Conservation (phyloP, 495 filamentous ascomycete genomes). For the Podospora pseudoanserina region DNA sequence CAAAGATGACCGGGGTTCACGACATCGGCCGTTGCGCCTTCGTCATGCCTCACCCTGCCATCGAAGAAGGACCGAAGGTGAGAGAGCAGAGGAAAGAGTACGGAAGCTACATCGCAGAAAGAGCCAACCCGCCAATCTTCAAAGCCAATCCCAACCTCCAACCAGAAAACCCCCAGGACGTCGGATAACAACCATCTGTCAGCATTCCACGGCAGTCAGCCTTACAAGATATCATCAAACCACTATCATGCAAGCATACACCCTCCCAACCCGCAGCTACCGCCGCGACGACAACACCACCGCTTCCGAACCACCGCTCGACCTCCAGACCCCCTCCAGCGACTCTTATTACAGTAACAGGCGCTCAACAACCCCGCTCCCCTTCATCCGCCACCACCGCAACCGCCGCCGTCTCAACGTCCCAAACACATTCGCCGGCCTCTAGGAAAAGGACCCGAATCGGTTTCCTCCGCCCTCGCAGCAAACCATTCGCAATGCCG, state of each 20-base stretch:
- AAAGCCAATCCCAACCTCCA: background rate
- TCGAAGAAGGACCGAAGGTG: too few species aligned
- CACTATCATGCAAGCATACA: background rate
- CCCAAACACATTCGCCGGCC: conserved; percentile 28
- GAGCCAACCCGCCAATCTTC: background rate
- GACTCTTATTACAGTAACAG: background rate
- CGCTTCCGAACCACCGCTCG: background rate
- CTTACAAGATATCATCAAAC: background rate
- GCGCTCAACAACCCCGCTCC: background rate
- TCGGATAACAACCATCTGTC: background rate
- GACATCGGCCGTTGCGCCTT: too few species aligned
- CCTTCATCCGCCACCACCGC: conserved; percentile 18
- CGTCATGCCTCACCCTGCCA: too few species aligned
- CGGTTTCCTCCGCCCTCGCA: background rate
- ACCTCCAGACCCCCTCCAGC: background rate
- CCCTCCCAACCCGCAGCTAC: conserved; percentile 1
- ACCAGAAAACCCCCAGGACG: background rate
- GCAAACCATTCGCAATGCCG: too few species aligned
- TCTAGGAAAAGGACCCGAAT: conserved; percentile 32
- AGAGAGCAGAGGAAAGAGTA: too few species aligned
- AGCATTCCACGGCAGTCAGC: background rate
- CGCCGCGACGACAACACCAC: conserved; percentile 2
- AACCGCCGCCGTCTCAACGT: conserved; percentile 25
- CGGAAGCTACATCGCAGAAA: background rate
- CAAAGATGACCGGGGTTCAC: too few species aligned